Evolutionary conservation across 169 alveolate genomes (phyloP).

Genomic region (Besnoitia besnoiti): DNA sequence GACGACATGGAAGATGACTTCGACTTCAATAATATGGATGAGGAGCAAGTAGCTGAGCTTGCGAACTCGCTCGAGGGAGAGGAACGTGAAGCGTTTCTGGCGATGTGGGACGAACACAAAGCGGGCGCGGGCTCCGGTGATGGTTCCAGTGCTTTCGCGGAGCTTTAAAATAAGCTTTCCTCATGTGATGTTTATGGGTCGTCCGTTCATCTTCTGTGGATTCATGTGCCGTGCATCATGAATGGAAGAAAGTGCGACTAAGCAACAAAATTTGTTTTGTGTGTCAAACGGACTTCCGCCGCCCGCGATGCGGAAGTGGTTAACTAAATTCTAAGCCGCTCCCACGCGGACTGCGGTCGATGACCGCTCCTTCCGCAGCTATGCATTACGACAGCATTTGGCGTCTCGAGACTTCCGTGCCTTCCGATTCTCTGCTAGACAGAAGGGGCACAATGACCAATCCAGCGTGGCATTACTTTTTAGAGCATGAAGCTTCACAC

Average conservation of each 20-base stretch:
- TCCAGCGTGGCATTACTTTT: too few relatives aligned
- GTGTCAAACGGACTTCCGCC: background rate
- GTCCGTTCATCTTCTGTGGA: background rate
- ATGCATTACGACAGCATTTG: too few relatives aligned
- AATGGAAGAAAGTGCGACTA: background rate
- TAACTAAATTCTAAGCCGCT: background rate
- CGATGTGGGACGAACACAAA: constrained; percentile 14
- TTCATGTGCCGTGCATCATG: background rate
- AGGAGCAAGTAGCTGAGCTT: background rate
- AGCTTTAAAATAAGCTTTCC: background rate
- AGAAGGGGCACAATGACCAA: too few relatives aligned
- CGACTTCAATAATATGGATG: constrained; percentile 21
- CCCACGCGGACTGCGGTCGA: background rate
- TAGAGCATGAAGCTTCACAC: too few relatives aligned
- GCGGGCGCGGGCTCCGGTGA: background rate
- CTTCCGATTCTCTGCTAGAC: too few relatives aligned
- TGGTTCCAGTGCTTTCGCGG: constrained; percentile 21
- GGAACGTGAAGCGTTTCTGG: constrained; percentile 1
- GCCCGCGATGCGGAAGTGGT: background rate
- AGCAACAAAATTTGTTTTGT: background rate
- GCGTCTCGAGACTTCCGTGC: too few relatives aligned
- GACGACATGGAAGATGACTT: background rate
- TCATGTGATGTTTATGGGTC: background rate
- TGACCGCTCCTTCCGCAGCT: too few relatives aligned
- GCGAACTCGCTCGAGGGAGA: constrained; percentile 1